phyloP scores from a whole-genome alignment of 1,284 basidiomycete genomes.

The Cryptococcus wingfieldii region DNA sequence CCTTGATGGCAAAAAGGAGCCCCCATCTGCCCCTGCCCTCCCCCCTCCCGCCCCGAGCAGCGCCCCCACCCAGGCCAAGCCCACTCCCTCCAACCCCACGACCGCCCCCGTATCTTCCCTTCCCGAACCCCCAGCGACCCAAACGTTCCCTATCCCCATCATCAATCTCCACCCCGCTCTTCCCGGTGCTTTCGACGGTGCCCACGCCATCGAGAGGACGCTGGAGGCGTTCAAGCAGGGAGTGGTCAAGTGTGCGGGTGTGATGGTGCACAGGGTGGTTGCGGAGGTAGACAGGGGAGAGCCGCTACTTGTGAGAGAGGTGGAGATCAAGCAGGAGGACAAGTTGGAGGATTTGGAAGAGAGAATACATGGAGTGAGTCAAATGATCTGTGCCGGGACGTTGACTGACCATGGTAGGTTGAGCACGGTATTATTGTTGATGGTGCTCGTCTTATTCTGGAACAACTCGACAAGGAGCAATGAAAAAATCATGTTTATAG shows the following conservation, averaged over 20 bases:
- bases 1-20: slow-evolving; percentile 37
- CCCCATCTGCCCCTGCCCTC: slow-evolving; percentile 28
- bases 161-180: slow-evolving; percentile 97
- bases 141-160: slow-evolving; percentile 64
- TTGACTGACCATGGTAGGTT: slow-evolving; percentile 40
- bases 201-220: slow-evolving; percentile 81
- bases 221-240: slow-evolving; percentile 82
- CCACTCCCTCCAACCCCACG: slow-evolving; percentile 6
- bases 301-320: slow-evolving; percentile 74
- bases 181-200: slow-evolving; percentile 90
- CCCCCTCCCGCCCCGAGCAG: slow-evolving; percentile 18
- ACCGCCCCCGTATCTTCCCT: not conserved
- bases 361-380: slow-evolving; percentile 62
- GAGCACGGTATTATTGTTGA: slow-evolving; percentile 93
- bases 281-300: slow-evolving; percentile 89
- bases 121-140: slow-evolving; percentile 19
- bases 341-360: slow-evolving; percentile 68
- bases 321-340: slow-evolving; percentile 71
- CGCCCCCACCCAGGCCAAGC: slow-evolving; percentile 14
- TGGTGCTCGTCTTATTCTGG: slow-evolving; percentile 65
- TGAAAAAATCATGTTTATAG: slow-evolving; percentile 5
- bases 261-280: slow-evolving; percentile 93
- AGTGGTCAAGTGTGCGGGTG: slow-evolving; percentile 71
- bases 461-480: slow-evolving; percentile 43
- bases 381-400: not conserved